Evolutionary conservation across 179 eudicot genomes (phyloP), one percentile per base, ranked within the genome.

Genomic region (Sideroxylon spinosum): DNA sequence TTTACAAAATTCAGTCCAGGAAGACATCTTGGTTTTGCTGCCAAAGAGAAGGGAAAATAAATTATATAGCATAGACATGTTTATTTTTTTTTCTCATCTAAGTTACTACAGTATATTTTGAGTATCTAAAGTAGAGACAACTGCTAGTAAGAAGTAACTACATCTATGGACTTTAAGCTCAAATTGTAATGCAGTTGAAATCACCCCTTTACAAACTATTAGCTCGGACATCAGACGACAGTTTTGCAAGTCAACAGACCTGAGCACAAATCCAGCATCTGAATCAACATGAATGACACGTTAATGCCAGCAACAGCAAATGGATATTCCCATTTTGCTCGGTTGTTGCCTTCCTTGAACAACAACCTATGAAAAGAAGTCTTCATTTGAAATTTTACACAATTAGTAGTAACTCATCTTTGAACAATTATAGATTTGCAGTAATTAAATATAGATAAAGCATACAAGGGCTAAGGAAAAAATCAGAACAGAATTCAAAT

Each of bases 241-340:
- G 9, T 12, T 66, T 3, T 4, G 37, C 1, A 61, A 62, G 75
- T 50, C 53, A 3, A 68, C 85, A 65, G 60, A 91, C 96, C 96
- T 86, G 86, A 87, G 59, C 44, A 80, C 62, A 91, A 62, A 75
- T 93, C 98, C 77, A 93, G 78, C 97, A 93, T 90, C 79, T 90
- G 94, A 74, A 87, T 90, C 78, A 93, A 81, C 94, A 90, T 93
- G 83, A 87, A 93, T 48, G 97, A 83, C 25, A 93, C 70, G 69
- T 93, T 93, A 76, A 93, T 88, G 72, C 98, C 97, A 59, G 98
- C 98, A 64, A 88, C 91, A 81, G 97, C 98, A 74, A 91, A 93
- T 32, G 98, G 97, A 77, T 93, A 93, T 81, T 95, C 98, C 98
- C 98, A 95, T 6, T 60, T 66, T 16, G 98, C 94, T 73, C 98